These are phyloP conservation scores for Mrakia gelida DNA, from an alignment of 768 basidiomycete genomes.

Conservation along the genomic window DNA sequence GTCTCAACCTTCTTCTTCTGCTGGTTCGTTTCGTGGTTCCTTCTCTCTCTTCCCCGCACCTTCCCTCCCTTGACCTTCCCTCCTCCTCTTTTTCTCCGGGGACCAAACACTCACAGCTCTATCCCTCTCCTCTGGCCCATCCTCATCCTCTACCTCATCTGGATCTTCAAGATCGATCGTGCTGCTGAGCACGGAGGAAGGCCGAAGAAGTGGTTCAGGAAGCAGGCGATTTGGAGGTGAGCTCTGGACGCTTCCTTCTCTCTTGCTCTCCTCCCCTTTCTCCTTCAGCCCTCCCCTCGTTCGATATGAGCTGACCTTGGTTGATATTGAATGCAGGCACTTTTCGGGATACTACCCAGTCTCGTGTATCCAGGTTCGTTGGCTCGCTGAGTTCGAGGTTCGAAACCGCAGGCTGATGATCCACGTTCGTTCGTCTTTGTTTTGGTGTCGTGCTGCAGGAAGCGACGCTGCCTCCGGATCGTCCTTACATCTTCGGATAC, in stretches of 20 bases:
- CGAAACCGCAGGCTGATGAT: background rate
- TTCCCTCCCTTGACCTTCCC: background rate
- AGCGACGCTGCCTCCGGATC: conserved; percentile 80
- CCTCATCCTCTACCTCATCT: conserved; percentile 68
- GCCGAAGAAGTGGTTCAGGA: conserved; percentile 68
- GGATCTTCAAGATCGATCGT: conserved; percentile 70
- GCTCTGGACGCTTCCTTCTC: background rate
- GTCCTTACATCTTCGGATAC: conserved; percentile 95
- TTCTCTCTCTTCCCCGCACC: background rate
- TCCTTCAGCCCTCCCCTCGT: background rate
- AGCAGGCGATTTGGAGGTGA: conserved; percentile 65
- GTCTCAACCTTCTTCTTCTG: conserved; percentile 15
- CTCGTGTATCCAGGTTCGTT: conserved; percentile 30
- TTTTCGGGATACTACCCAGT: conserved; percentile 88
- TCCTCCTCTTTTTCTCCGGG: background rate
- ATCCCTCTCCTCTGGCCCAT: conserved; percentile 85
- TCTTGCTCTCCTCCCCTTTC: too few relatives aligned
- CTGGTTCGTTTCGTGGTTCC: conserved; percentile 14
- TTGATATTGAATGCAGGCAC: conserved; percentile 40
- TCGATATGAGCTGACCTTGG: background rate
- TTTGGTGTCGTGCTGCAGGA: conserved; percentile 53
- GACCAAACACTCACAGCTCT: conserved; percentile 55
- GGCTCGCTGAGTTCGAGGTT: too few relatives aligned
- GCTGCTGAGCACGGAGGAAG: conserved; percentile 70
- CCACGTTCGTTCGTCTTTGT: background rate